phyloP scores from a whole-genome alignment of 345 rosid genomes.

The Hypericum perforatum region DNA sequence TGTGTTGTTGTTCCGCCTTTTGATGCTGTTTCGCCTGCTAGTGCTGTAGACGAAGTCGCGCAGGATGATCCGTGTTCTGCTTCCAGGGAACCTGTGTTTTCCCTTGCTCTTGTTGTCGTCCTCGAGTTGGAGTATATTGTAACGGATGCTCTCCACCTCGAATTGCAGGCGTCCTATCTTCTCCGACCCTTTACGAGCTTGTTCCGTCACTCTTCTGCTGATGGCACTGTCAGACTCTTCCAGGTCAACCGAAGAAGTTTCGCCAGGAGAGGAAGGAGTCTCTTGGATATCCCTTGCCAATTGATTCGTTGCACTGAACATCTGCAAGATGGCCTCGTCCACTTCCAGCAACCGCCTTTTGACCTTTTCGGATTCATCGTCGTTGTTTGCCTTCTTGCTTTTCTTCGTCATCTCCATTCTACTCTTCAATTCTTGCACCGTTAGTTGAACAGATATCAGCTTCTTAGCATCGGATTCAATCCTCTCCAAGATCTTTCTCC shows the following conservation, averaged over 20 bases:
- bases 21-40: constrained; percentile 29
- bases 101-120: constrained; percentile 16
- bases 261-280: constrained; percentile 9
- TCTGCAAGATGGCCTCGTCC: constrained; percentile 15
- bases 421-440: constrained; percentile 17
- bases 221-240: constrained; percentile 3
- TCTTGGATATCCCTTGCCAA: constrained; percentile 12
- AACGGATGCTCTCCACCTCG: constrained; percentile 20
- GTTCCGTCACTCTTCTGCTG: constrained; percentile 14
- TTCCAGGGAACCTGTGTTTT: constrained; percentile 27
- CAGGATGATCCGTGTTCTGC: constrained; percentile 44
- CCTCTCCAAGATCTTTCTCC: constrained; percentile 20
- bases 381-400: constrained; percentile 9
- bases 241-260: constrained; percentile 12
- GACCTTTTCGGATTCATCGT: constrained; percentile 15
- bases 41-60: constrained; percentile 57
- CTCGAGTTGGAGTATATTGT: constrained; percentile 14
- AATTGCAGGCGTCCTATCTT: constrained; percentile 15
- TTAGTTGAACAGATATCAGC: constrained; percentile 14
- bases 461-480: constrained; percentile 20
- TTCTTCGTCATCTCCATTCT: constrained; percentile 11
- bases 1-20: constrained; percentile 47
- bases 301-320: constrained; percentile 13
- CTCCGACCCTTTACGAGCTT: constrained; percentile 19
- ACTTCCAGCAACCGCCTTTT: constrained; percentile 17